phyloP scores from a whole-genome alignment of 2,329 filamentous ascomycete genomes.

The Beauveria scarabaeidicola region DNA sequence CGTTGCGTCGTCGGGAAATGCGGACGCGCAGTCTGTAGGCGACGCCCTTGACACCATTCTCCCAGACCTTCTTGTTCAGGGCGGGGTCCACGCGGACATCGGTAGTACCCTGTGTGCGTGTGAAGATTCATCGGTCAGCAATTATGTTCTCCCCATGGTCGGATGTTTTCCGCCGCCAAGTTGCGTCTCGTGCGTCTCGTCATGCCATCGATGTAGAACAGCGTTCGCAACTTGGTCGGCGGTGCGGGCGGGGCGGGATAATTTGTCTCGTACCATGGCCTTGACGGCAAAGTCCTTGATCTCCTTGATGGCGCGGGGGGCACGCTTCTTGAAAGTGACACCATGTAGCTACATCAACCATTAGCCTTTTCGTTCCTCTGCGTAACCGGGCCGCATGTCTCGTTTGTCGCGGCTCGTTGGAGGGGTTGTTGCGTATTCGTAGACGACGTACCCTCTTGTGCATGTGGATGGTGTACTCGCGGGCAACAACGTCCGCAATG shows the following conservation, averaged over 20 bases:
- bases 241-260: not conserved
- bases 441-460: constrained; percentile 67
- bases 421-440: not conserved
- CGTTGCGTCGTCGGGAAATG: constrained; percentile 99
- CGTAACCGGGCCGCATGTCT: not conserved
- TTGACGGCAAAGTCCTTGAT: constrained; percentile 88
- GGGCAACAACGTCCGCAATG: constrained; percentile 97
- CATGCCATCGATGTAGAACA: not conserved
- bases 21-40: constrained; percentile 95
- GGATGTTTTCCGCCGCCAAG: not conserved
- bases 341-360: constrained; percentile 68
- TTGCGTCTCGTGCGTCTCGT: not conserved
- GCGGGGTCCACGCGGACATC: constrained; percentile 98
- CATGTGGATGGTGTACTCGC: constrained; percentile 99
- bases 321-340: constrained; percentile 99
- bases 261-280: constrained; percentile 73
- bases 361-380: constrained; percentile 7
- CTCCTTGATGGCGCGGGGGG: constrained; percentile 98
- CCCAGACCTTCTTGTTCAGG: constrained; percentile 99
- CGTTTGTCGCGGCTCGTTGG: not conserved
- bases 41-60: constrained; percentile 97
- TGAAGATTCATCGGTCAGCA: constrained; percentile 9
- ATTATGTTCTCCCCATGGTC: not conserved
- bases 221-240: constrained; percentile 3
- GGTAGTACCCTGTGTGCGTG: constrained; percentile 64